Conservation (phyloP, 148 eudicot species). For the Simmondsia chinensis region DNA sequence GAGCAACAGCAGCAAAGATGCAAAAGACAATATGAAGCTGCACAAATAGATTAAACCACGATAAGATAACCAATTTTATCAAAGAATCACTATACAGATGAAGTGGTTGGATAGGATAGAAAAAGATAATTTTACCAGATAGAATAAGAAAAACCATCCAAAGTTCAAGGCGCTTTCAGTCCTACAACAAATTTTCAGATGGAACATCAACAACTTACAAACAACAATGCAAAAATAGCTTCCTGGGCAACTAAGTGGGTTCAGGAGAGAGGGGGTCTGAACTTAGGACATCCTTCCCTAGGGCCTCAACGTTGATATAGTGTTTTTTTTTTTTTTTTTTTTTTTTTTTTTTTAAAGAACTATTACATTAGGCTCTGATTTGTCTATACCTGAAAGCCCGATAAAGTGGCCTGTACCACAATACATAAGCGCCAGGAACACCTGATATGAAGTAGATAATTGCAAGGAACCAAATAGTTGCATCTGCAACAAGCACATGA, state of each 20-base stretch:
- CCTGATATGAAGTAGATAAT: slow-evolving; percentile 87
- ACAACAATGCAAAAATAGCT: too few relatives aligned
- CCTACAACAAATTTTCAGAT: slow-evolving; percentile 46
- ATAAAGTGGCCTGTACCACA: slow-evolving; percentile 93
- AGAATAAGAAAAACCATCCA: slow-evolving; percentile 81
- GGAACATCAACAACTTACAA: too few relatives aligned
- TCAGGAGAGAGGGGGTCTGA: too few relatives aligned
- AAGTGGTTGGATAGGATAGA: background rate
- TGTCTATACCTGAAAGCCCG: slow-evolving; percentile 93
- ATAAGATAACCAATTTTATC: background rate
- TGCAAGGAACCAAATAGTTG: slow-evolving; percentile 85
- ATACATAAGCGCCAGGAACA: slow-evolving; percentile 70
- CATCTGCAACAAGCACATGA: slow-evolving; percentile 35
- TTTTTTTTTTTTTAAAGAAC: too few relatives aligned
- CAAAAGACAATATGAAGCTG: slow-evolving; percentile 59
- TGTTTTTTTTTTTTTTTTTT: too few relatives aligned
- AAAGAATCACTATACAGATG: background rate
- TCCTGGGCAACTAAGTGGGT: too few relatives aligned
- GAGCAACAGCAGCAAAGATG: slow-evolving; percentile 67
- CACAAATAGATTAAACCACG: background rate
- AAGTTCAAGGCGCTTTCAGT: slow-evolving; percentile 76
- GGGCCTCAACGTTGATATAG: too few relatives aligned
- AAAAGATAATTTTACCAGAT: slow-evolving; percentile 35
- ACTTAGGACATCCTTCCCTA: too few relatives aligned
- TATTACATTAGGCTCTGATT: too few relatives aligned